A percentile compares a stretch with the other conserved stretches of the same genome.
phyloP scores from a whole-genome alignment of 2,329 filamentous ascomycete genomes.

The Paecilomyces dactylethromorphus region DNA sequence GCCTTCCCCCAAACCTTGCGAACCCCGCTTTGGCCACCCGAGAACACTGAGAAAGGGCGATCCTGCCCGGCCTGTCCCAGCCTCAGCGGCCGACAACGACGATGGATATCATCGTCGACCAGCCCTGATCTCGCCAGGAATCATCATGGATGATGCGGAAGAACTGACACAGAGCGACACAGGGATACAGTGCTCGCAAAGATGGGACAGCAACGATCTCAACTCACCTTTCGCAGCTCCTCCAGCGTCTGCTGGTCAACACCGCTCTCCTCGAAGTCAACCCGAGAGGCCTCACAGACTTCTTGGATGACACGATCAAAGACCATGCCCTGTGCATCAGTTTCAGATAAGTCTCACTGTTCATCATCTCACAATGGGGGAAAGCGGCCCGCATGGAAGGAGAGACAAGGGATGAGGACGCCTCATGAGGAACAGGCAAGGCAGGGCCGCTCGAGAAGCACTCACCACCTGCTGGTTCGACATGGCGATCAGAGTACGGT shows the following conservation, averaged over 20 bases:
- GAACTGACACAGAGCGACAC: background rate
- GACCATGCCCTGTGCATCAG: slow-evolving; percentile 57
- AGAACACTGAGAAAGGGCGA: slow-evolving; percentile 1
- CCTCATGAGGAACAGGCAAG: slow-evolving; percentile 3
- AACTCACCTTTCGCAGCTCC: slow-evolving; percentile 78
- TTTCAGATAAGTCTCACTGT: slow-evolving; percentile 19
- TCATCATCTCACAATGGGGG: slow-evolving; percentile 4
- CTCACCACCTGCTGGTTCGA: slow-evolving; percentile 45
- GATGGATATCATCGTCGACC: background rate
- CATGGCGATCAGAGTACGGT: slow-evolving; percentile 24
- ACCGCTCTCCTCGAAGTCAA: slow-evolving; percentile 95
- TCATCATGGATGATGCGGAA: background rate
- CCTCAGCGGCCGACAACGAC: background rate
- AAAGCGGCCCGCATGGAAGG: background rate
- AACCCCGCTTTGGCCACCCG: slow-evolving; percentile 12
- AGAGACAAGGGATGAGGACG: slow-evolving; percentile 1
- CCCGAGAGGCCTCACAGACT: slow-evolving; percentile 83
- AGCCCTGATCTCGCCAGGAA: background rate
- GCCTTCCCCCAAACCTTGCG: slow-evolving; percentile 25
- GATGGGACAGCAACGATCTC: slow-evolving; percentile 3
- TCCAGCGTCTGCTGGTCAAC: slow-evolving; percentile 81
- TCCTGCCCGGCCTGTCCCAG: background rate
- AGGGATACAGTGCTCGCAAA: slow-evolving; percentile 6
- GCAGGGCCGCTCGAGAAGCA: slow-evolving; percentile 19
- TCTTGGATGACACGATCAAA: slow-evolving; percentile 89